Evolutionary conservation across 2,329 filamentous ascomycete genomes (phyloP).

Genomic region (Bimuria novae-zelandiae): DNA sequence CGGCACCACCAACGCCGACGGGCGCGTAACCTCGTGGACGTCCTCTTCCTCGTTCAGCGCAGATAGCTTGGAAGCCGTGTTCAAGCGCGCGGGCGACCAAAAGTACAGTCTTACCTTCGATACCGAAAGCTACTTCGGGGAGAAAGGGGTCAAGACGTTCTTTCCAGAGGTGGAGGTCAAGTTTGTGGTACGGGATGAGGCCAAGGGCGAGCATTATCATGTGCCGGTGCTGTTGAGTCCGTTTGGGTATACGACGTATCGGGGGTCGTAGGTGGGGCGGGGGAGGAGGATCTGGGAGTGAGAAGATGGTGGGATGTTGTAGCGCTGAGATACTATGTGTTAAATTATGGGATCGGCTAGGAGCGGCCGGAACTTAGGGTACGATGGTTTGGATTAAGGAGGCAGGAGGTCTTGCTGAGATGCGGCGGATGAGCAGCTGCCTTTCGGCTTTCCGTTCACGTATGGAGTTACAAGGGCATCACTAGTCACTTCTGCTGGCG

Average conservation of each 20-base stretch:
- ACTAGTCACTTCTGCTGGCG: too few species aligned
- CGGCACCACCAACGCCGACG: conserved; percentile 75
- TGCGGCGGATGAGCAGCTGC: too few species aligned
- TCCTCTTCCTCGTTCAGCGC: conserved; percentile 52
- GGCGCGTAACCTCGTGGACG: conserved; percentile 72
- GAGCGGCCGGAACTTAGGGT: too few species aligned
- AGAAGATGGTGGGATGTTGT: not conserved
- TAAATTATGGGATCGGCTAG: too few species aligned
- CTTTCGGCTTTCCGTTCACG: too few species aligned
- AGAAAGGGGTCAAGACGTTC: conserved; percentile 58
- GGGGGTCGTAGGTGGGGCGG: conserved; percentile 54
- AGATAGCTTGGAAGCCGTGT: conserved; percentile 46
- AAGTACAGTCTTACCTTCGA: conserved; percentile 75
- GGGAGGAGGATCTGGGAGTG: not conserved
- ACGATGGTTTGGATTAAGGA: too few species aligned
- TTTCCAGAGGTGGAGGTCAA: conserved; percentile 62
- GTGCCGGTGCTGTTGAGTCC: conserved; percentile 78
- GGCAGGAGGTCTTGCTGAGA: too few species aligned
- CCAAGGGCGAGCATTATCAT: conserved; percentile 70
- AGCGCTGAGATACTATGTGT: too few species aligned
- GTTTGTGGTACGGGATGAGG: conserved; percentile 54
- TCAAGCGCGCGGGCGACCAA: conserved; percentile 50
- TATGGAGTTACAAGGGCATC: too few species aligned
- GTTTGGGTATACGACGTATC: conserved; percentile 81
- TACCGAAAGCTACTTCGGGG: conserved; percentile 71